Evolutionary conservation across 75 land plant genomes (phyloP), one percentile per base, ranked within the genome.

Genomic region (Selaginella moellendorffii): DNA sequence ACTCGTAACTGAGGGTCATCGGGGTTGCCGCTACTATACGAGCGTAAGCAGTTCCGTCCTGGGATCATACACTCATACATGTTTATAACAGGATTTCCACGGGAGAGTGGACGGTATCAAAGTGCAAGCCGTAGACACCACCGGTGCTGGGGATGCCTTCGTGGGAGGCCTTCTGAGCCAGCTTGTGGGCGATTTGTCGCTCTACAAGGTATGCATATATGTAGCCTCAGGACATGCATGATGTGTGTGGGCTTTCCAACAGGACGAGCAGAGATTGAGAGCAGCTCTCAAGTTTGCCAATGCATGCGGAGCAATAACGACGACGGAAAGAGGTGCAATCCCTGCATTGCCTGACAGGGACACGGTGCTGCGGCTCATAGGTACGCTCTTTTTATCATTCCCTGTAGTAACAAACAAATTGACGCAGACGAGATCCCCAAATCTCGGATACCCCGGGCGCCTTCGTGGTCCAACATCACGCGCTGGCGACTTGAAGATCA

Each of bases 141-240:
- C 95, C 26, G 95, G 90, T 29, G 95, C 95, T 36, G 95, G 95
- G 63, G 95, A 88, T 81, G 86, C 95, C 64, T 88, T 81, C 75
- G 83, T 83, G 53, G 73, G 84, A 65, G 93, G 83, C 18, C 14
- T 88, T 0, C 82, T 85, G 24, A 63, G 73, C 46, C 68, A 81
- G 30, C 28, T 88, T 54, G 83, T 81, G n/a, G 31, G 66, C 14
- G 82, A 90, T 62, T 30, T 53, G 18, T 53, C 28, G 0, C 31
- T 65, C 12, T 31, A 31, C 1, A 27, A 65, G 1, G 67, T 65
- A 26, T 8, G 62, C 19, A 53, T 9, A n/a, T n/a, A n/a, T n/a
- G n/a, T n/a, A n/a, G n/a, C n/a, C n/a, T n/a, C n/a, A n/a, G n/a
- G n/a, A n/a, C n/a, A n/a, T n/a, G n/a, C n/a, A n/a, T n/a, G n/a